Conservation (phyloP, 2,329 filamentous ascomycete species). For the Parastagonospora avenae region DNA sequence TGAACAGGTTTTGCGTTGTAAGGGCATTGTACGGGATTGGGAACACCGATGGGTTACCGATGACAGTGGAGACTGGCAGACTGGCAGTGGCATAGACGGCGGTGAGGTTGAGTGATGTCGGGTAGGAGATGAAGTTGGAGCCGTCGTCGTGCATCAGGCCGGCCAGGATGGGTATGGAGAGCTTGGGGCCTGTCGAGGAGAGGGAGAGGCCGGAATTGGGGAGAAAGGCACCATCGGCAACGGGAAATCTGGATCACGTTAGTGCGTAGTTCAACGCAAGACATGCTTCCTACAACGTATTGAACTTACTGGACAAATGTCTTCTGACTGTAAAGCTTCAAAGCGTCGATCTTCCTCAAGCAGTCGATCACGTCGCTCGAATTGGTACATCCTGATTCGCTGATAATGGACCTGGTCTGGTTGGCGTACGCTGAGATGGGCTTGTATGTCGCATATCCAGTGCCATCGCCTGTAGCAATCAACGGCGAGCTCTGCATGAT, state of each 20-base stretch:
- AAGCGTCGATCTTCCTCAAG: slow-evolving; percentile 27
- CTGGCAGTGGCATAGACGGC: slow-evolving; percentile 22
- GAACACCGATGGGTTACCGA: slow-evolving; percentile 21
- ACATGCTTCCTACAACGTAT: too few relatives aligned
- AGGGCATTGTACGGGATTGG: slow-evolving; percentile 32
- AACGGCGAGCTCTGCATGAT: slow-evolving; percentile 44
- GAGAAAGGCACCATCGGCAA: slow-evolving; percentile 38
- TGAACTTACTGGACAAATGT: background rate
- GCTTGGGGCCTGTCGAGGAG: slow-evolving; percentile 15
- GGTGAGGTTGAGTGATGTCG: slow-evolving; percentile 25
- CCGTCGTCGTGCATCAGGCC: slow-evolving; percentile 42
- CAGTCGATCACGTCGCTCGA: slow-evolving; percentile 24
- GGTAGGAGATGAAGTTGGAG: slow-evolving; percentile 35
- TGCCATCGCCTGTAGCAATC: slow-evolving; percentile 23
- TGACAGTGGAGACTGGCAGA: slow-evolving; percentile 21
- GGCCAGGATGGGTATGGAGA: slow-evolving; percentile 28
- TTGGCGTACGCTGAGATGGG: slow-evolving; percentile 29
- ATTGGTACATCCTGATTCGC: slow-evolving; percentile 29
- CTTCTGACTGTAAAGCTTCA: slow-evolving; percentile 22
- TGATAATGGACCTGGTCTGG: slow-evolving; percentile 25
- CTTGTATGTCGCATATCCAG: slow-evolving; percentile 28
- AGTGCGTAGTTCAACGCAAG: background rate
- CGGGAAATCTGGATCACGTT: slow-evolving; percentile 32
- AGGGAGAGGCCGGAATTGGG: slow-evolving; percentile 28
- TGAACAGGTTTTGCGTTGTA: slow-evolving; percentile 41